Evolutionary conservation across 805 yeast species (phyloP).

Genomic region (Lipomyces kockii): DNA sequence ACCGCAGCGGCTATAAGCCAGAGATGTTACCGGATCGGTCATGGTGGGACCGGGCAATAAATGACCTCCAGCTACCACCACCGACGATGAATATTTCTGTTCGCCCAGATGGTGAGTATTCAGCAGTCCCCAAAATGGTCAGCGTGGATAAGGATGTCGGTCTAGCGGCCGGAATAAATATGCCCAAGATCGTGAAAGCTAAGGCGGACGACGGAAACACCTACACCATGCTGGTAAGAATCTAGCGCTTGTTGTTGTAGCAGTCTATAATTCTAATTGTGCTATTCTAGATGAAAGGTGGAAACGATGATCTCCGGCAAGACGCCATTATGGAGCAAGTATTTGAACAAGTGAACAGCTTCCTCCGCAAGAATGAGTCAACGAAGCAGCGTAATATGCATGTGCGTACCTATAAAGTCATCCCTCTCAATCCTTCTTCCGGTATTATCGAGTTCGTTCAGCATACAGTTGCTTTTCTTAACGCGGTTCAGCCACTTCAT

Average conservation of each 20-base stretch:
- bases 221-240: slow-evolving; percentile 59
- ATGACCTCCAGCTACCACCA: slow-evolving; percentile 58
- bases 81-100: slow-evolving; percentile 62
- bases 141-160: slow-evolving; percentile 53
- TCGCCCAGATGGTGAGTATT: slow-evolving; percentile 53
- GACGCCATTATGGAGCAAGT: slow-evolving; percentile 99
- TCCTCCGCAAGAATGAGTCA: slow-evolving; percentile 60
- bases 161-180: slow-evolving; percentile 86
- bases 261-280: background rate
- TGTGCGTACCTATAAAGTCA: slow-evolving; percentile 83
- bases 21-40: slow-evolving; percentile 45
- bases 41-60: slow-evolving; percentile 64
- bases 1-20: slow-evolving; percentile 25
- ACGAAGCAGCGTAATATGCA: slow-evolving; percentile 62
- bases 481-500: slow-evolving; percentile 70
- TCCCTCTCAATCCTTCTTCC: slow-evolving; percentile 83
- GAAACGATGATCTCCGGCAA: slow-evolving; percentile 90
- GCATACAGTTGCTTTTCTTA: slow-evolving; percentile 71
- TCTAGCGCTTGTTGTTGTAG: background rate
- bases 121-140: slow-evolving; percentile 53
- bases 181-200: slow-evolving; percentile 77
- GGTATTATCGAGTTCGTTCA: slow-evolving; percentile 92
- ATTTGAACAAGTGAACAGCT: slow-evolving; percentile 78
- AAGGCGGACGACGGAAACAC: slow-evolving; percentile 60
- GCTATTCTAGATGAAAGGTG: slow-evolving; percentile 58